These are phyloP conservation scores for Arachis monticola DNA, from an alignment of 331 rosid genomes.

Conservation along the genomic window DNA sequence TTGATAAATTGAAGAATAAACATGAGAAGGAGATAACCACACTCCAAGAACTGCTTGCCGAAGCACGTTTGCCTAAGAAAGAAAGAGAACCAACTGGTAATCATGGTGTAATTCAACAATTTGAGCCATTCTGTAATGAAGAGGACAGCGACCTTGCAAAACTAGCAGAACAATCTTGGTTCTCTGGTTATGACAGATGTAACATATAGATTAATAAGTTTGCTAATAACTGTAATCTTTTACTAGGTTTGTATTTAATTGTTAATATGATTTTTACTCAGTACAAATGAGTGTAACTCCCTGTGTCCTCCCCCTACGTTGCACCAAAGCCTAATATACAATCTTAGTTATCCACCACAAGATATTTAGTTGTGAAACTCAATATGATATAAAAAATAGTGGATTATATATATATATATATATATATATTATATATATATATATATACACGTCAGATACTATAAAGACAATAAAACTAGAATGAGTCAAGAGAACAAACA, in stretches of 20 bases:
- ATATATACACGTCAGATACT: too few species aligned
- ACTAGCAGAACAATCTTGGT: conserved; percentile 72
- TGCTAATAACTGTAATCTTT: conserved; percentile 35
- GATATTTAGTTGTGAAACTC: too few species aligned
- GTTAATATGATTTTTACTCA: conserved; percentile 42
- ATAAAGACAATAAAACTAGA: too few species aligned
- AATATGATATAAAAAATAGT: too few species aligned
- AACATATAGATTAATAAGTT: conserved; percentile 62
- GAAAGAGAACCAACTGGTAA: conserved; percentile 46
- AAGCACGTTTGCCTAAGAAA: conserved; percentile 56
- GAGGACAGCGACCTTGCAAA: conserved; percentile 68
- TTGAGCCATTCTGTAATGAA: conserved; percentile 55
- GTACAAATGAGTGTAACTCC: conserved; percentile 18
- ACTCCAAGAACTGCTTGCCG: conserved; percentile 53
- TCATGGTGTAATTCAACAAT: conserved; percentile 49
- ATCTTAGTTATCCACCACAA: too few species aligned
- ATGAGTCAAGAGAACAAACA: too few species aligned
- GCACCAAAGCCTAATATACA: neutral
- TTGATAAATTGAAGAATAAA: conserved; percentile 69
- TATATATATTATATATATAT: too few species aligned
- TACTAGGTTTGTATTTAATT: conserved; percentile 33
- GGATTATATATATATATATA: too few species aligned
- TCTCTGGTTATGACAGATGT: conserved; percentile 82
- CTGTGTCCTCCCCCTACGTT: conserved; percentile 3
- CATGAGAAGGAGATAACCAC: conserved; percentile 62